These are phyloP conservation scores for Rhododendron kiyosumense DNA, from an alignment of 148 eudicot genomes.

Conservation along the genomic window DNA sequence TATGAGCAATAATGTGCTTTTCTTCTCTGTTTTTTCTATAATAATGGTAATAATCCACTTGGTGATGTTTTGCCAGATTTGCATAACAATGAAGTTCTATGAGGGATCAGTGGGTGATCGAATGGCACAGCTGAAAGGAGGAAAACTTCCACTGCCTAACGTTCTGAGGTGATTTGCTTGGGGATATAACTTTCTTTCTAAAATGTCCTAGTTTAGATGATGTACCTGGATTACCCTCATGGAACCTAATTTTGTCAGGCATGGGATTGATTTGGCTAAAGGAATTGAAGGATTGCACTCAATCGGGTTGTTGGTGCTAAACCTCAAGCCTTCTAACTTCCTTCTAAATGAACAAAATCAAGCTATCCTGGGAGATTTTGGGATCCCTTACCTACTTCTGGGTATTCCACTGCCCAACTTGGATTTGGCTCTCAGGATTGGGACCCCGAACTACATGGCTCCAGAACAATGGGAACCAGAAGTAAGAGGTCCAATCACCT, in stretches of 20 bases:
- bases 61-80: conserved; percentile 35
- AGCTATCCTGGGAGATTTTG: conserved; percentile 67
- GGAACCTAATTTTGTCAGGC: conserved; percentile 36
- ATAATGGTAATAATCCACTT: not conserved
- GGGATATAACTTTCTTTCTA: not conserved
- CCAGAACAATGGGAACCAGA: conserved; percentile 95
- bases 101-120: conserved; percentile 87
- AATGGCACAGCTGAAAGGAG: conserved; percentile 66
- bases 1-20: not conserved
- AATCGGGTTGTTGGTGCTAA: conserved; percentile 52
- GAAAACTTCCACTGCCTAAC: conserved; percentile 63
- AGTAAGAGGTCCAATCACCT: conserved; percentile 71
- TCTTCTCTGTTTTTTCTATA: not conserved
- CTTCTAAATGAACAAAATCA: conserved; percentile 60
- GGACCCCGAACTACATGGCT: conserved; percentile 87
- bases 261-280: conserved; percentile 56
- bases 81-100: conserved; percentile 74
- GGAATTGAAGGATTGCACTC: conserved; percentile 59
- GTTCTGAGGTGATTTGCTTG: conserved; percentile 52
- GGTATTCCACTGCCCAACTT: conserved; percentile 45
- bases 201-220: not conserved
- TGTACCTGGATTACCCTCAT: not conserved
- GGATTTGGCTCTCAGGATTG: conserved; percentile 44
- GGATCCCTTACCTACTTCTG: conserved; percentile 64
- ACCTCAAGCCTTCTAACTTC: conserved; percentile 82